Base-by-base conservation (phyloP, 1,139 yeast genomes). In the Sugiyamaella neomexicana region DNA sequence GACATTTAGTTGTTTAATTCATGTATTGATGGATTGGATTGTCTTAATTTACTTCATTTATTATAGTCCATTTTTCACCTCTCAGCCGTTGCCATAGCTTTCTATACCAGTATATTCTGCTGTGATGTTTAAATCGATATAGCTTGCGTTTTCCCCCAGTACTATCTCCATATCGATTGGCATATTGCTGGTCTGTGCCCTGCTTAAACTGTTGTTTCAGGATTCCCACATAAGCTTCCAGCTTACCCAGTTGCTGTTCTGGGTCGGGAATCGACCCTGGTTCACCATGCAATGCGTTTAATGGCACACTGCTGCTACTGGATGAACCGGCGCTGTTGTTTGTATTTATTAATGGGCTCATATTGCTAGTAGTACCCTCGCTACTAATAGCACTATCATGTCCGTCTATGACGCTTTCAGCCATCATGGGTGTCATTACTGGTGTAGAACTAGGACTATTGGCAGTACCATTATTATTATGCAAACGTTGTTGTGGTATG, bases 221-320 rank as follows among this genome's bases (percentile, higher is more conserved):
- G 6, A 47, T 31, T 9, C 40, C 46, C 13, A 38, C 51, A 15
- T 39, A 47, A 12, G 51, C 51, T 41, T 47, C 51, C 23, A 47
- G 29, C 17, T 47, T 47, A 5, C 51, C 44, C 13, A 39, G 20
- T 16, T 39, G 51, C 16, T 31, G 40, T 16, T 47, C 51, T 17
- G 45, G 29, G 20, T 38, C 45, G 12, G 51, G 36, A 29, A 20
- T 17, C 8, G 51, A 25, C 29, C 16, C 13, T 34, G 47, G 16
- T 31, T 20, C 31, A 16, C 39, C 47, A 17, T 44, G 39, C 5
- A 34, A 16, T n/a, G 16, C 15, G 31, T 44, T 16, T 12, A 36
- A n/a, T 31, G 47, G 47, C 16, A 32, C 20, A 34, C 47, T 32
- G 25, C 47, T 32, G 25, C 23, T 44, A 25, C 16, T 9, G 15